Base-by-base conservation (phyloP, 768 basidiomycete genomes). In the Podaxis sp. region DNA sequence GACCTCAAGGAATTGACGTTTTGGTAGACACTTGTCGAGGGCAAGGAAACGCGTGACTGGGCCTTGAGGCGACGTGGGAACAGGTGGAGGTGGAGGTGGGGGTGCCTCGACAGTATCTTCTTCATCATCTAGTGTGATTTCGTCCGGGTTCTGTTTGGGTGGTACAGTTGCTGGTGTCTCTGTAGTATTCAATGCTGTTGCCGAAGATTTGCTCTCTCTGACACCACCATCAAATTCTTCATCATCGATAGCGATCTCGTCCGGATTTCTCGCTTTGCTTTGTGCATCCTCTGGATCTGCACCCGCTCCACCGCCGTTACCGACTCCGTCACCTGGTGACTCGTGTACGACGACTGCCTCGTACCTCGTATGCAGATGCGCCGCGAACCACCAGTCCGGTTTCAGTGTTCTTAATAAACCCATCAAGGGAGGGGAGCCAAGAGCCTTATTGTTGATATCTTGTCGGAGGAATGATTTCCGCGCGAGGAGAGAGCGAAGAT, bases 301-400 rank as follows among this genome's bases (percentile, higher is more conserved):
- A 50, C 12, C 49, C 22, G 24, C 49, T 24, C 12, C 49, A 25
- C 49, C 19, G 3, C 12, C 49, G 13, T 43, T 13, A 43, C n/a
- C 2, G 15, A 43, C 15, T 49, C 9, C 17, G 22, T 1, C 47
- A 22, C 22, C 19, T 24, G 47, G 47, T n/a, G 62, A 65, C 15
- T 66, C 66, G 58, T 91, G 87, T 2, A 72, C 66, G 7, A 89
- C 83, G 0, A 76, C 73, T 2, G 94, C 96, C 63, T 94, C 89
- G 68, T 90, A 98, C 55, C 90, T 87, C 53, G 88, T 86, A 69
- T 98, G 96, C 55, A 98, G 69, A 74, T 98, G 96, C 0, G 94
- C 96, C 3, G 93, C 75, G 72, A 97, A 97, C 96, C 96, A 98
- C 85, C 93, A 90, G 51, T 80, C 68, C 0, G 96, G 96, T 68